Evolutionary conservation across 352 stramenopile genomes (phyloP), one percentile per base, ranked within the genome.

Genomic region (Phytophthora tentaculata): DNA sequence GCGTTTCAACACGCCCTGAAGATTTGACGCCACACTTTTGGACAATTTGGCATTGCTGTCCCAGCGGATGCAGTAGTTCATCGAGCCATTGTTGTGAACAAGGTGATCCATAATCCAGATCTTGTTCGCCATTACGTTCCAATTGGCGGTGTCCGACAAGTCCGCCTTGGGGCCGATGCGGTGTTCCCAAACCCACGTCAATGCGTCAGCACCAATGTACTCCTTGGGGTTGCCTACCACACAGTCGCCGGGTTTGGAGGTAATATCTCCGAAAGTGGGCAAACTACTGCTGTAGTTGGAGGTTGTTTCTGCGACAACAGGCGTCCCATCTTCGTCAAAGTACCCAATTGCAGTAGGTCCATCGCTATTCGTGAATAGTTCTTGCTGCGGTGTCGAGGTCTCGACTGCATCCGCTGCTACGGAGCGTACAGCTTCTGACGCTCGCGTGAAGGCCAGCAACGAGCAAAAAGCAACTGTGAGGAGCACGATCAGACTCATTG

Each of bases 51-150:
- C 52, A 6, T 28, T n/a, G 23, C 22, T 58, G 8, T 67, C 51
- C 64, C 64, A 72, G 2, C 64, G 57, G 19, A 67, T 51, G 16
- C 64, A 72, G 51, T 72, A 72, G 24, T 67, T 72, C 6, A 72
- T 72, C 5, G 64, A 72, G 14, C 64, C 64, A 0, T 72, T 62
- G 44, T 72, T 72, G 58, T 67, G 57, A 19, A 71, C 64, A 10
- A 71, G 14, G 5, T 67, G 24, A n/a, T 67, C 64, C 64, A 71
- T 71, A 29, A 71, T 8, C 5, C 13, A 71, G 26, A 67, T 71
- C 24, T 67, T 67, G 51, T 67, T 71, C 24, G 32, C 57, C 64
- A 72, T 63, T 8, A 72, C 44, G 14, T 63, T 72, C 64, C 57
- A 72, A 19, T 72, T 72, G 7, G 24, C 14, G 4, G 48, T 49